A percentile compares a stretch with the other conserved stretches of the same genome.
phyloP scores from a whole-genome alignment of 2,329 filamentous ascomycete species.

The Bisporella sp. region DNA sequence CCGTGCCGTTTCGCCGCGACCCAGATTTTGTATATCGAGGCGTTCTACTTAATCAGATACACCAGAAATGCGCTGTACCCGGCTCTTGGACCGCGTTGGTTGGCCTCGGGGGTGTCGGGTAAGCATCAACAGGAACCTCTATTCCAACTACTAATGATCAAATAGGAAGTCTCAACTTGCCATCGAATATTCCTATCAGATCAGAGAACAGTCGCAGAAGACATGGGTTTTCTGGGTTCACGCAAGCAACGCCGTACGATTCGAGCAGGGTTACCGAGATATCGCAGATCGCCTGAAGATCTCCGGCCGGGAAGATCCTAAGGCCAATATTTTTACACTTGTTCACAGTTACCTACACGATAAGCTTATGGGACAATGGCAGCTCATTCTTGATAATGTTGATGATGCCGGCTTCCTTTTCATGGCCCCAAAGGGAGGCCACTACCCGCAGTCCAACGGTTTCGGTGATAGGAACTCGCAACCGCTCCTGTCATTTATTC shows the following conservation, averaged over 20 bases:
- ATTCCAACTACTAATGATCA: neutral
- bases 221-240: conserved; percentile 33
- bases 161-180: conserved; percentile 7
- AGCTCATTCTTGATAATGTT: conserved; percentile 31
- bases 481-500: conserved; percentile 10
- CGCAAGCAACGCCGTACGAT: conserved; percentile 26
- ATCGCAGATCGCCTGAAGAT: conserved; percentile 28
- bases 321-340: conserved; percentile 27
- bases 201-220: conserved; percentile 10
- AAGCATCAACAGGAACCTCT: conserved; percentile 4
- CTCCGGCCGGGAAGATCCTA: conserved; percentile 24
- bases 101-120: conserved; percentile 8
- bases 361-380: conserved; percentile 22
- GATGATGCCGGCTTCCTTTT: conserved; percentile 23
- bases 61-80: neutral
- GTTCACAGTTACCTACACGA: conserved; percentile 25
- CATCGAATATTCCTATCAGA: conserved; percentile 31
- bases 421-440: neutral
- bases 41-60: neutral
- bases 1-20: conserved; percentile 10
- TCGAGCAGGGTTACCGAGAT: conserved; percentile 29
- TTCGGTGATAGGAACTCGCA: neutral
- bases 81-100: neutral
- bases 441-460: neutral
- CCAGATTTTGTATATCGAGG: conserved; percentile 9